Evolutionary conservation across 257 asterid genomes (phyloP).

Genomic region (Solanum clarkiae): DNA sequence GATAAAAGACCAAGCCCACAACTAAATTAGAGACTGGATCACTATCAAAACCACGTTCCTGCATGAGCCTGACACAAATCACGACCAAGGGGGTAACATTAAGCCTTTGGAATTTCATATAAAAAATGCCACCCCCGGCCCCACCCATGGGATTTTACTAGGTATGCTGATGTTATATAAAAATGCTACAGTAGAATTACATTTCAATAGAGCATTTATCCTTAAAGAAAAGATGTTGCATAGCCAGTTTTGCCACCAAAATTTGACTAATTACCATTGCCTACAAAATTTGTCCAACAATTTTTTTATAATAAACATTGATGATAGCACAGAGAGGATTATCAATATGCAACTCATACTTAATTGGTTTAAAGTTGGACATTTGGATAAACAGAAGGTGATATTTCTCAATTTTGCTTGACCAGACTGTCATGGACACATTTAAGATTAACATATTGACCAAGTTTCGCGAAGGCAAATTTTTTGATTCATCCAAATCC

Average conservation of each 20-base stretch:
- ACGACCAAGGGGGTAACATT: not conserved
- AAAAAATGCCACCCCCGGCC: not conserved
- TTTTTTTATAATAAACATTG: not conserved
- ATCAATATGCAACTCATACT: not conserved
- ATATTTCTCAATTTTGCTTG: not conserved
- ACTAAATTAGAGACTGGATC: slow-evolving; percentile 62
- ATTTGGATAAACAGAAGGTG: not conserved
- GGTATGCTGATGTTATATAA: not conserved
- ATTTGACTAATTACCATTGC: not conserved
- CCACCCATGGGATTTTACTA: not conserved
- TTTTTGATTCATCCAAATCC: not conserved
- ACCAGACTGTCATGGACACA: not conserved
- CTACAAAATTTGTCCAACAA: not conserved
- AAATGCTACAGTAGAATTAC: not conserved
- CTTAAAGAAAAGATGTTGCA: not conserved
- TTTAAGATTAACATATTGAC: not conserved
- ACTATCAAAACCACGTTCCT: slow-evolving; percentile 47
- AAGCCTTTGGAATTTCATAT: not conserved
- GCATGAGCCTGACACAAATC: slow-evolving; percentile 46
- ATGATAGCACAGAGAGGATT: not conserved
- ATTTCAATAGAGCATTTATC: not conserved
- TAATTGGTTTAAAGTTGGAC: not conserved
- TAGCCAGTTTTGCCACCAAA: not conserved
- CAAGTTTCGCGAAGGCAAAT: not conserved
- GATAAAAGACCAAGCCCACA: slow-evolving; percentile 60